Conservation (phyloP, 1,284 basidiomycete species). For the Leucoagaricus sp. region DNA sequence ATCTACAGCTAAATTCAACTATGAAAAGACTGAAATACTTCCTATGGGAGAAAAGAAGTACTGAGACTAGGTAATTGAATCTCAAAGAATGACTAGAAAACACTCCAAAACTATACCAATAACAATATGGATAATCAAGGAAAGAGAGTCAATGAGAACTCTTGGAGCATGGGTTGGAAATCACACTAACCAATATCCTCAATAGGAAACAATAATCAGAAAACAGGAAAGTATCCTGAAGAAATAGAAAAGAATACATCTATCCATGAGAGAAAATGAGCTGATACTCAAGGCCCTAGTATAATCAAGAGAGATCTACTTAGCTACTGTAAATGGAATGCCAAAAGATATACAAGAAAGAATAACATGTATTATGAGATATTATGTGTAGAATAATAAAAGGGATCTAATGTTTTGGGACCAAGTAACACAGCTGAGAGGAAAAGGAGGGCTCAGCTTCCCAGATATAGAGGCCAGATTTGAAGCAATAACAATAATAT, state of each 20-base stretch:
- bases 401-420: constrained; percentile 18
- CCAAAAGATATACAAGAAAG: constrained; percentile 22
- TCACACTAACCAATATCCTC: constrained; percentile 10
- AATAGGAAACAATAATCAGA: constrained; percentile 26
- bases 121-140: constrained; percentile 25
- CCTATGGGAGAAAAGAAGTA: constrained; percentile 26
- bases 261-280: constrained; percentile 24
- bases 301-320: constrained; percentile 29
- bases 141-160: constrained; percentile 25
- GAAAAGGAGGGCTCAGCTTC: constrained; percentile 20
- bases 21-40: constrained; percentile 31
- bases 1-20: constrained; percentile 38
- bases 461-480: constrained; percentile 23
- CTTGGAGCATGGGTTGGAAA: constrained; percentile 33
- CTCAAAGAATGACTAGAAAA: constrained; percentile 11
- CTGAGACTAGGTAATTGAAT: constrained; percentile 20
- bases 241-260: constrained; percentile 22
- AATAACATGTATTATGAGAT: constrained; percentile 21
- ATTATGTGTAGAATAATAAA: constrained; percentile 27
- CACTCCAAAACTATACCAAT: constrained; percentile 12
- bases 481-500: constrained; percentile 24
- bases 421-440: constrained; percentile 16
- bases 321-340: constrained; percentile 34
- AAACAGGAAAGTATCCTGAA: constrained; percentile 20
- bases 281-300: constrained; percentile 29